A percentile compares a stretch with the other conserved stretches of the same genome.
Conservation (phyloP, 257 asterid species). For the Penstemon davidsonii region DNA sequence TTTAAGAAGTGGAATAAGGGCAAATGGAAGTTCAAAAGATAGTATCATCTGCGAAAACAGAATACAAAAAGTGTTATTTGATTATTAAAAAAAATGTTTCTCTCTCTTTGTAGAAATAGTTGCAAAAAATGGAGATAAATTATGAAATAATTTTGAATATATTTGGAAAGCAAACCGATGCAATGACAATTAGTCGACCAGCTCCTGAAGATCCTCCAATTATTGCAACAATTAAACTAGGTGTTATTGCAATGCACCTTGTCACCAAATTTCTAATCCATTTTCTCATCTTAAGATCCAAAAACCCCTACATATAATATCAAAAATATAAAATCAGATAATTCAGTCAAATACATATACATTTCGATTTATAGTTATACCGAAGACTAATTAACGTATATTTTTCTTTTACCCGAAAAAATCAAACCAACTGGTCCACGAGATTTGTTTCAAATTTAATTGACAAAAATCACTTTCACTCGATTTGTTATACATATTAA, state of each 20-base stretch:
- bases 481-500: too few relatives aligned
- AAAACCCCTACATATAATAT: constrained; percentile 56
- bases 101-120: background rate
- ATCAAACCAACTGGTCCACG: too few relatives aligned
- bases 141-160: background rate
- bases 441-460: too few relatives aligned
- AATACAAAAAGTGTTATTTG: background rate
- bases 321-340: background rate
- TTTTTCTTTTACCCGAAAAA: too few relatives aligned
- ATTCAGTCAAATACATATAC: too few relatives aligned
- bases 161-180: constrained; percentile 58
- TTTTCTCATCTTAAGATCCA: constrained; percentile 73
- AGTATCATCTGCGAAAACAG: constrained; percentile 66
- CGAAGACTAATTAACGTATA: too few relatives aligned
- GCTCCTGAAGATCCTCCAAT: constrained; percentile 91
- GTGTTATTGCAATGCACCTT: constrained; percentile 79
- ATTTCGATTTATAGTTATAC: too few relatives aligned
- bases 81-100: background rate
- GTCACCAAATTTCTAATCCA: constrained; percentile 79
- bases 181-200: constrained; percentile 82
- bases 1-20: constrained; percentile 57
- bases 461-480: too few relatives aligned
- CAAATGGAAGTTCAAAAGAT: constrained; percentile 80
- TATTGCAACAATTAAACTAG: constrained; percentile 75
- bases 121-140: too few relatives aligned